Conservation (phyloP, 2,329 filamentous ascomycete genomes). For the Trichoderma gracile region DNA sequence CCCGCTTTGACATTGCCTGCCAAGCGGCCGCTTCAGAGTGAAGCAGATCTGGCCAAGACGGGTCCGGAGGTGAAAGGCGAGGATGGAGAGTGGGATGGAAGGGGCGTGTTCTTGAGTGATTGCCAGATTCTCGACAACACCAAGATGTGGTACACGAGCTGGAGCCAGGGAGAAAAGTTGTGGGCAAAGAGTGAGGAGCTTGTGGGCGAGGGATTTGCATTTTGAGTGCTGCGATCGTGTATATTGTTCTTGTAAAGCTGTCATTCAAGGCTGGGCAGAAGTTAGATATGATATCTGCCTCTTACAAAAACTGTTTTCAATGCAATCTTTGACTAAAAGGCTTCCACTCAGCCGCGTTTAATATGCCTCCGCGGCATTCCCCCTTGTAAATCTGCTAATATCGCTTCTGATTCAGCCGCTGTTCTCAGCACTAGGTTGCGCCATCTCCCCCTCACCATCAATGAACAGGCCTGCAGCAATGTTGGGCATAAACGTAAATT, state of each 20-base stretch:
- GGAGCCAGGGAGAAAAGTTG: slow-evolving; percentile 8
- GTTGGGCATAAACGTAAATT: too few species aligned
- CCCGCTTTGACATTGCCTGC: slow-evolving; percentile 1
- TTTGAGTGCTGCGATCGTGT: not conserved
- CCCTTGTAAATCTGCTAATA: too few species aligned
- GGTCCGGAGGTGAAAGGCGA: not conserved
- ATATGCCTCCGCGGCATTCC: too few species aligned
- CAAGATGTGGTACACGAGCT: slow-evolving; percentile 11
- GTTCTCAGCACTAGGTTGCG: not conserved
- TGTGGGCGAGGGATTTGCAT: slow-evolving; percentile 1
- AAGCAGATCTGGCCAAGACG: slow-evolving; percentile 3
- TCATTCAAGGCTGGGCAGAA: too few species aligned
- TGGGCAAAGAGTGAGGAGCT: slow-evolving; percentile 18
- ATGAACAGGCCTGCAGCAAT: too few species aligned
- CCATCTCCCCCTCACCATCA: too few species aligned
- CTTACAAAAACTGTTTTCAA: too few species aligned
- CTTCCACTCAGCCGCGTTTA: too few species aligned
- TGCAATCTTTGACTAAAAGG: too few species aligned
- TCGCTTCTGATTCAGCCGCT: too few species aligned
- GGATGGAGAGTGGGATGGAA: slow-evolving; percentile 19
- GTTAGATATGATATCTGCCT: too few species aligned
- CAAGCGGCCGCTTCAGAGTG: slow-evolving; percentile 1
- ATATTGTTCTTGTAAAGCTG: too few species aligned
- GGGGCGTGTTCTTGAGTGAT: slow-evolving; percentile 14
- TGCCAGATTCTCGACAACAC: slow-evolving; percentile 1